Percentiles rank a stretch among this genome's conserved stretches.
Conservation (phyloP, 2,329 filamentous ascomycete species). For the Ophiostoma angusticollis region DNA sequence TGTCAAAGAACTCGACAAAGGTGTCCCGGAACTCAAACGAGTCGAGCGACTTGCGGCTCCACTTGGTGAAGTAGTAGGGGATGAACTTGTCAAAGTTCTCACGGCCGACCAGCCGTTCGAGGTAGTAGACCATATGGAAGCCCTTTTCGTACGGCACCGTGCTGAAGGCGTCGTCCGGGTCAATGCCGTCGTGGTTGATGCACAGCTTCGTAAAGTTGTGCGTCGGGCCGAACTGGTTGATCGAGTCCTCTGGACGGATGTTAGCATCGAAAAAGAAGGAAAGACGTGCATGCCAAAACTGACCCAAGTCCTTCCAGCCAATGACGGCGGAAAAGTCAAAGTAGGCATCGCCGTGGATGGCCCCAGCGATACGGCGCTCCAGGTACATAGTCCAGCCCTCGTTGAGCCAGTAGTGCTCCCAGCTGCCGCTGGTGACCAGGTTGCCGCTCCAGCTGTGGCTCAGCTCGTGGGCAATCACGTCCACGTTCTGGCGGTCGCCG, state of each 20-base stretch:
- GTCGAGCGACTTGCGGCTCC: constrained; percentile 75
- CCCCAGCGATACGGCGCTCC: constrained; percentile 69
- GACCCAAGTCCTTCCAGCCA: constrained; percentile 79
- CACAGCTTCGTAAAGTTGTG: constrained; percentile 91
- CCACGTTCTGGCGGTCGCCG: constrained; percentile 80
- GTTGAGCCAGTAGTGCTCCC: constrained; percentile 69
- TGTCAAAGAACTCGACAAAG: constrained; percentile 70
- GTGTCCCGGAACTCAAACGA: constrained; percentile 90
- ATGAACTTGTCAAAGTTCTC: constrained; percentile 93
- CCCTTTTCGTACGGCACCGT: constrained; percentile 92
- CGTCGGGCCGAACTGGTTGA: constrained; percentile 65
- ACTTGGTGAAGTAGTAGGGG: constrained; percentile 82
- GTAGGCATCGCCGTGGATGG: constrained; percentile 68
- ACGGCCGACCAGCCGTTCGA: constrained; percentile 74
- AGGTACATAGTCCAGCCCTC: constrained; percentile 92
- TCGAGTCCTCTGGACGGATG: constrained; percentile 50
- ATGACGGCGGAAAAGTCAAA: constrained; percentile 94
- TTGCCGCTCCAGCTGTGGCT: constrained; percentile 80
- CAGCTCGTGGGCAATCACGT: constrained; percentile 85
- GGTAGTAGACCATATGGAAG: constrained; percentile 83
- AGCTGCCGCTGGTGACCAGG: constrained; percentile 62
- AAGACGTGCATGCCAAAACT: no score
- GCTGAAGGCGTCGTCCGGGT: constrained; percentile 93
- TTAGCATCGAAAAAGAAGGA: neutral
- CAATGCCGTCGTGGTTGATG: constrained; percentile 73